Base-by-base conservation (phyloP, 495 filamentous ascomycete genomes). In the Mycothermus thermophilus region DNA sequence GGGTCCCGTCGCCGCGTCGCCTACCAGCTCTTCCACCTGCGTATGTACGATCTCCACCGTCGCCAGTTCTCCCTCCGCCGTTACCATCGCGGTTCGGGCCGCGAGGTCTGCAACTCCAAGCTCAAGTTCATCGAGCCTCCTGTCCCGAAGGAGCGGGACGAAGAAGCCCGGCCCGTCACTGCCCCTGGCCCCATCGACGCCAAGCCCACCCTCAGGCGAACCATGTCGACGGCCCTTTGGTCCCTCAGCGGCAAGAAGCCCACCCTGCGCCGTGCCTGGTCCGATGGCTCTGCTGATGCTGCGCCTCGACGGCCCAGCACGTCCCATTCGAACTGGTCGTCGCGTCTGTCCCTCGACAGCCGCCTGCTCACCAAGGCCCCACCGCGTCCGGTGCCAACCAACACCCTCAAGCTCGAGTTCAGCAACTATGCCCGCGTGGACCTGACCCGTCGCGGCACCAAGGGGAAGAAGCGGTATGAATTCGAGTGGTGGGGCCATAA, bases 341-440 rank as follows among this genome's bases (percentile, higher is more conserved):
- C 58, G 25, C 49, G 50, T 22, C 40, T 54, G 28, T 39, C 51
- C 17, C 42, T 60, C 37, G 50, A 51, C 29, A 45, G 50, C 42
- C 35, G 41, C 37, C 38, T 35, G 19, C 32, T 30, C 30, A 49
- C 46, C 38, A 17, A 37, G 16, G 50, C 47, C 38, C 46, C 56
- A 22, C 46, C 55, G 30, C 60, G 58, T 47, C 57, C 67, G 58
- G 40, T 62, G 37, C 63, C 63, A 24, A 78, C 72, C 31, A 88
- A 93, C 49, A 80, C 69, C 26, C 80, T 80, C 44, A 79, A 83
- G 52, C 69, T 97, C 22, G 88, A 96, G 48, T 97, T 94, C 55
- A 90, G 84, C 37, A 97, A 97, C 60, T 97, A 97, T 51, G 90
- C 90, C 8, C 85, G 90, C 49, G 75, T 95, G 19, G 82, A 93